Conservation (phyloP, 1,139 yeast species). For the Yamadazyma spencermartinsiae region DNA sequence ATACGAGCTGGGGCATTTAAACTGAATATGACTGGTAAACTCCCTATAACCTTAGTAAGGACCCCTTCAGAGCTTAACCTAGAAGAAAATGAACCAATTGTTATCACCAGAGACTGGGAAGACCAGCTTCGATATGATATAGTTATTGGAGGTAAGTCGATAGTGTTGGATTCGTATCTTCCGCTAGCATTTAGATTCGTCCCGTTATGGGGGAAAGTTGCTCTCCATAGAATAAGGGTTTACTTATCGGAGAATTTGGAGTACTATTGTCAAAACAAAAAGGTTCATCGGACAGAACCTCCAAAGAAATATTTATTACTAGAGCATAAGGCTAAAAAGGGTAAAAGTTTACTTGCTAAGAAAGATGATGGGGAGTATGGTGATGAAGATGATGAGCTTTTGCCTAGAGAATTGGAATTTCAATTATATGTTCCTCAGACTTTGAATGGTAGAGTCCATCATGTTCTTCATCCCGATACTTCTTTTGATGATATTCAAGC, state of each 20-base stretch:
- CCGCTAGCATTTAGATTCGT: conserved; percentile 84
- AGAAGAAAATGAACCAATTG: conserved; percentile 92
- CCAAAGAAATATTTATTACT: conserved; percentile 72
- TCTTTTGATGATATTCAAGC: conserved; percentile 74
- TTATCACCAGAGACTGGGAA: conserved; percentile 91
- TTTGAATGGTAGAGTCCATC: conserved; percentile 46
- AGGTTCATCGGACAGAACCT: conserved; percentile 92
- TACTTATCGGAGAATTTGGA: conserved; percentile 87
- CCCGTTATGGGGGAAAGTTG: conserved; percentile 81
- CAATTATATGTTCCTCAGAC: conserved; percentile 76
- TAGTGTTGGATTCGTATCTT: conserved; percentile 76
- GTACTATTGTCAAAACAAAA: conserved; percentile 80
- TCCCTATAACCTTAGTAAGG: conserved; percentile 69
- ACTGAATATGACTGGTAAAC: conserved; percentile 62
- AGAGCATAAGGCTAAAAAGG: conserved; percentile 72
- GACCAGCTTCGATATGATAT: conserved; percentile 87
- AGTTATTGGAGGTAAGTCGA: conserved; percentile 82
- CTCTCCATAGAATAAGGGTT: conserved; percentile 80
- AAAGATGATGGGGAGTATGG: conserved; percentile 36
- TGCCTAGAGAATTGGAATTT: conserved; percentile 72
- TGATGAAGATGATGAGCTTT: conserved; percentile 32
- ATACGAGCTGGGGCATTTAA: conserved; percentile 86
- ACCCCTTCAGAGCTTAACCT: conserved; percentile 75
- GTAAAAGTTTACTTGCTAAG: conserved; percentile 38
- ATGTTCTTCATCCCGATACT: conserved; percentile 75